Base-by-base conservation (phyloP, 805 yeast genomes). In the Vanderwaltozyma tropicalis region DNA sequence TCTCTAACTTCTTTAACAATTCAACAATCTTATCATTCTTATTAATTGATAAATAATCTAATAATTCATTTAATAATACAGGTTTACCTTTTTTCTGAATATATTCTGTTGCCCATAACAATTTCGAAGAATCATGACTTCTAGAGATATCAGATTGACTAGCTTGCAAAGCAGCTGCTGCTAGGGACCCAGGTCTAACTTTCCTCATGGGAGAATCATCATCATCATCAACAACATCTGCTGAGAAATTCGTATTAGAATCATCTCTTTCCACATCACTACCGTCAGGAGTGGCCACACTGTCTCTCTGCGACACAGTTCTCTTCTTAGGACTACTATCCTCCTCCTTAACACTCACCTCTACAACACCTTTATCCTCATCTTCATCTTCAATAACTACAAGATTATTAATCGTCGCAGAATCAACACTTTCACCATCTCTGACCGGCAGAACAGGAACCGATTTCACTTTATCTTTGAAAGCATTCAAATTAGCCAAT, bases 101-200 rank as follows among this genome's bases (percentile, higher is more conserved):
- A 55, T 77, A 83, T 55, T 92, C 97, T 15, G 92, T 92, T 1
- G 97, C 96, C 55, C 87, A 74, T 52, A 85, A 79, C 38, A 92
- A 68, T 56, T 86, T 85, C 4, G 96, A 88, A 4, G 95, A 83
- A 40, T 81, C 71, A 56, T 84, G 94, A 34, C 55, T 50, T 40
- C 51, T 49, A 3, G 57, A 51, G 13, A 54, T 50, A 37, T 47
- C 55, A 10, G 50, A 41, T 28, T 54, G 59, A n/a, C 46, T 45
- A 1, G 55, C 52, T 35, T 52, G 55, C 25, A 53, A 41, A 3
- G 58, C 59, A 22, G 53, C 55, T 14, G 59, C 59, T 6, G 59
- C 59, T 11, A 54, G 41, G 8, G 58, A 51, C 4, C 58, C 57
- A 2, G 57, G 59, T 39, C 60, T 50, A 10, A 52, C 55, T 37